These are phyloP conservation scores for Chytriomyces hyalinus DNA, from an alignment of 192 early-diverging fungal species.

Conservation along the genomic window DNA sequence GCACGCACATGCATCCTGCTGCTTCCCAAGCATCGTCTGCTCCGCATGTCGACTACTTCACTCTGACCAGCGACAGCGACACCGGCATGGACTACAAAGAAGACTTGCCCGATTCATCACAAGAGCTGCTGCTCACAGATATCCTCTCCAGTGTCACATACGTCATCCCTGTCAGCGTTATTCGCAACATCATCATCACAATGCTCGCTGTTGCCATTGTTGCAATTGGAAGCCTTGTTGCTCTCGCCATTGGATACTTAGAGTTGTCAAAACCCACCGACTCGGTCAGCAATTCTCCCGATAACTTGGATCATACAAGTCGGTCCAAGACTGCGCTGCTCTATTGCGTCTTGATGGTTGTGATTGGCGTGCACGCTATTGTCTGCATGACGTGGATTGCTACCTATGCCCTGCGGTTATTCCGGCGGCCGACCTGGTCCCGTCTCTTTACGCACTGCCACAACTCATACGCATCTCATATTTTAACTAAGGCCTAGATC, in stretches of 20 bases:
- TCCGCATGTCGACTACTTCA: no score
- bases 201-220: neutral
- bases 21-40: no score
- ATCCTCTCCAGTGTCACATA: neutral
- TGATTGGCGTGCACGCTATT: constrained; percentile 1
- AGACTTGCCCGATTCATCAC: no score
- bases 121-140: no score
- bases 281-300: neutral
- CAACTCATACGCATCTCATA: no score
- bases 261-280: neutral
- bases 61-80: no score
- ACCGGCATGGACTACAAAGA: no score
- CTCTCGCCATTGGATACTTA: neutral
- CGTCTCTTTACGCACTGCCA: neutral
- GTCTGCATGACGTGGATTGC: neutral
- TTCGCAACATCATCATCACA: neutral
- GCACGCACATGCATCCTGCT: no score
- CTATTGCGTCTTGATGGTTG: neutral
- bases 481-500: no score
- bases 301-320: neutral
- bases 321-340: neutral
- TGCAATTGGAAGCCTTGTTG: neutral
- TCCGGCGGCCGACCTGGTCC: neutral
- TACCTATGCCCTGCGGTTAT: neutral
- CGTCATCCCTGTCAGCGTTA: neutral